Conservation (phyloP, 768 basidiomycete species). For the Austroboletus eburneus region DNA sequence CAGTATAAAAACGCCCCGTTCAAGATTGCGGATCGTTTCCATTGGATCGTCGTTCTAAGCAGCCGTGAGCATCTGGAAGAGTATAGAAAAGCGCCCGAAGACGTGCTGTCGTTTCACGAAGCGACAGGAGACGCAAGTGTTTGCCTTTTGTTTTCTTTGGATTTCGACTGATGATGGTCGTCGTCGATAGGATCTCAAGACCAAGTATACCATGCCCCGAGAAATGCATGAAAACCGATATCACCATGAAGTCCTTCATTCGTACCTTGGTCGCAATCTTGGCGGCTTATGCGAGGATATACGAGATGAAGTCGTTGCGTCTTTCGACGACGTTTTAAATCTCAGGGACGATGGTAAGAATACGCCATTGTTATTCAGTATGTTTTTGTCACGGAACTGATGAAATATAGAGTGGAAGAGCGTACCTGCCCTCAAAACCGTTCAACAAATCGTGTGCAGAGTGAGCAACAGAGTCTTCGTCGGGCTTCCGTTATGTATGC, state of each 20-base stretch:
- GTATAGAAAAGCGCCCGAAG: constrained; percentile 37
- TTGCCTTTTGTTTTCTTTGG: too few species aligned
- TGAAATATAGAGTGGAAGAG: not conserved
- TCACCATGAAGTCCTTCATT: constrained; percentile 28
- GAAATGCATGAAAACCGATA: constrained; percentile 29
- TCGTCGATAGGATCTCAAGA: constrained; percentile 6
- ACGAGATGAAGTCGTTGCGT: constrained; percentile 30
- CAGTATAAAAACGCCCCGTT: constrained; percentile 30
- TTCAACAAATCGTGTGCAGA: not conserved
- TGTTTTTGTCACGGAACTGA: too few species aligned
- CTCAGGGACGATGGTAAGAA: constrained; percentile 15
- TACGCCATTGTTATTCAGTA: too few species aligned
- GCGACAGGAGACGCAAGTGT: too few species aligned
- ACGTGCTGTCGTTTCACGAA: constrained; percentile 15
- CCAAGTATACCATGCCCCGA: constrained; percentile 38
- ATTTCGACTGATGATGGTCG: too few species aligned
- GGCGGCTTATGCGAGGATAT: constrained; percentile 28
- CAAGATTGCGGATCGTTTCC: constrained; percentile 25
- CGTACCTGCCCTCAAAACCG: not conserved
- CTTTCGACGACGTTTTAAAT: constrained; percentile 38
- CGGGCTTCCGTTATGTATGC: not conserved
- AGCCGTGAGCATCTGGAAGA: constrained; percentile 36
- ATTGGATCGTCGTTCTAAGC: constrained; percentile 40
- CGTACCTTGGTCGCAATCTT: constrained; percentile 39
- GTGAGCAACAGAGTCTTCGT: not conserved